phyloP scores from a whole-genome alignment of 2,329 filamentous ascomycete genomes.

The Aspergillus sergii region DNA sequence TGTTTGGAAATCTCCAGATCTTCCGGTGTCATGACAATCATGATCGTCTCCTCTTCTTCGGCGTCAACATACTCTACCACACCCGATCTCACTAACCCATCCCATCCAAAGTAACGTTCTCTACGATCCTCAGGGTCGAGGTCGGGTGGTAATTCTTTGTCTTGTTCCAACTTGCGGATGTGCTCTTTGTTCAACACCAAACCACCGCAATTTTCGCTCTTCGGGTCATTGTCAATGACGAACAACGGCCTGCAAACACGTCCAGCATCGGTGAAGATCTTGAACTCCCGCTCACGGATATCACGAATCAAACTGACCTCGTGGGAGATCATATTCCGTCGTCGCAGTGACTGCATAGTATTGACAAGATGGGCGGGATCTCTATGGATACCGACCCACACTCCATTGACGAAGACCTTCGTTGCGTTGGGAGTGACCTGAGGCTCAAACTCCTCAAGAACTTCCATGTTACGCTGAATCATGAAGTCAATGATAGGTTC shows the following conservation, averaged over 20 bases:
- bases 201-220: conserved; percentile 73
- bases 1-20: conserved; percentile 79
- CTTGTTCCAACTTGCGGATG: conserved; percentile 73
- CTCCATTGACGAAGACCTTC: conserved; percentile 97
- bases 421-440: conserved; percentile 85
- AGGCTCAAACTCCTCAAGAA: conserved; percentile 92
- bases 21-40: conserved; percentile 99
- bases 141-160: conserved; percentile 66
- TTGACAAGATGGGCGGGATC: conserved; percentile 84
- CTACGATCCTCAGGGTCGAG: conserved; percentile 61
- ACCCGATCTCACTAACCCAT: conserved; percentile 78
- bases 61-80: conserved; percentile 96
- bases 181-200: conserved; percentile 85
- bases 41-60: conserved; percentile 96
- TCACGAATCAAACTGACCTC: conserved; percentile 95
- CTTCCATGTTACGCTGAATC: conserved; percentile 93
- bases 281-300: conserved; percentile 96
- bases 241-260: conserved; percentile 93
- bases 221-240: conserved; percentile 82
- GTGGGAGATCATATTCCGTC: conserved; percentile 80
- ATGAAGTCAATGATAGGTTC: conserved; percentile 93
- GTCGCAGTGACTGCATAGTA: conserved; percentile 74
- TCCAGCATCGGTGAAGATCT: conserved; percentile 96
- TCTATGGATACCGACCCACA: conserved; percentile 94
- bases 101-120: conserved; percentile 77